Conservation (phyloP, 139 green algal genomes). For the Diplosphaera chodatii region DNA sequence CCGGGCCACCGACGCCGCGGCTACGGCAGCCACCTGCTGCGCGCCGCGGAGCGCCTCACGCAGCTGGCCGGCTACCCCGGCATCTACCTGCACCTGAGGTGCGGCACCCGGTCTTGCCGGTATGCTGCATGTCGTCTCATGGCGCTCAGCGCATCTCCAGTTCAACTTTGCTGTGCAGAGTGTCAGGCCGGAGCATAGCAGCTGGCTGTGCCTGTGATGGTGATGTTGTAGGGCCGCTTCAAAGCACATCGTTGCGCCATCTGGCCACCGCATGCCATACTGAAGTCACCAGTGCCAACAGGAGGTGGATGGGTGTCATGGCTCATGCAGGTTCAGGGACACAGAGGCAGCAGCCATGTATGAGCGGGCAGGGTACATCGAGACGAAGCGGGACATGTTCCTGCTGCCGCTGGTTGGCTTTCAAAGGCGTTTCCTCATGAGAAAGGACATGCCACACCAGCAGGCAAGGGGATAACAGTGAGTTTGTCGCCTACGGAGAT, state of each 20-base stretch:
- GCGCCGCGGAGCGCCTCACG: constrained; percentile 41
- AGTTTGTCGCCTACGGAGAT: too few species aligned
- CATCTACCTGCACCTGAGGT: constrained; percentile 54
- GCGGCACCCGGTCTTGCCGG: too few species aligned
- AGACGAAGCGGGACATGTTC: constrained; percentile 17
- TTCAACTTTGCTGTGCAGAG: too few species aligned
- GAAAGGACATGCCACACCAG: constrained; percentile 23
- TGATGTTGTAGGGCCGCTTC: too few species aligned
- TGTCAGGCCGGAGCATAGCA: too few species aligned
- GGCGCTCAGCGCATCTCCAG: too few species aligned
- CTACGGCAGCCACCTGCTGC: constrained; percentile 38
- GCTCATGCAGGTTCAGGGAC: constrained; percentile 29
- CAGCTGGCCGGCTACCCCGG: constrained; percentile 17
- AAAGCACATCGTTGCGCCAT: too few species aligned
- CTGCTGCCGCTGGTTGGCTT: constrained; percentile 27
- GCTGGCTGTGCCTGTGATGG: too few species aligned
- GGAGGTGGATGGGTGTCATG: not conserved
- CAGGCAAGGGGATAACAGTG: not conserved
- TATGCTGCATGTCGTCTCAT: too few species aligned
- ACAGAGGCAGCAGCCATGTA: constrained; percentile 26
- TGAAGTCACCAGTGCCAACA: too few species aligned
- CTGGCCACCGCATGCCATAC: too few species aligned
- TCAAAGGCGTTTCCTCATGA: constrained; percentile 39
- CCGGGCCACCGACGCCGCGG: constrained; percentile 27
- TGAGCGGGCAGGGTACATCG: constrained; percentile 21